phyloP scores from a whole-genome alignment of 139 green algal species.

The Asterochloris erici region DNA sequence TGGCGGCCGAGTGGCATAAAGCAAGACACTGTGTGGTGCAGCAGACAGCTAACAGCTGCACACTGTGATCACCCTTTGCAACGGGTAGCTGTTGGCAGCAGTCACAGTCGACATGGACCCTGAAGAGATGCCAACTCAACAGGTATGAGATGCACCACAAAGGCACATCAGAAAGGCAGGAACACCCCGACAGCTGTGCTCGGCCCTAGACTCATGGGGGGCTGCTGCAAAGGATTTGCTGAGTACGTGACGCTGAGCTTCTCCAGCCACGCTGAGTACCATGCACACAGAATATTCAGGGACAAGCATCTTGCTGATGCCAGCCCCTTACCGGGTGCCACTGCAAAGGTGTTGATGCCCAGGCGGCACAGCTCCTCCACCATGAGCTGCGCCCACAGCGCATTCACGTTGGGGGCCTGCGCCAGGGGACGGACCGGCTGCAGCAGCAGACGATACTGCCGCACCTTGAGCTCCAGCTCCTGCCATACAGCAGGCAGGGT shows the following conservation, averaged over 20 bases:
- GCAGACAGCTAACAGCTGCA: no score
- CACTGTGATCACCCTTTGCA: no score
- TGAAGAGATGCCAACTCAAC: no score
- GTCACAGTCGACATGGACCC: no score
- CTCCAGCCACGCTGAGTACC: neutral
- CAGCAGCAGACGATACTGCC: slow-evolving; percentile 65
- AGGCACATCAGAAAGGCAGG: no score
- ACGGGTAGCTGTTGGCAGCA: no score
- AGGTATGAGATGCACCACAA: no score
- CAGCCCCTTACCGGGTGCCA: slow-evolving; percentile 75
- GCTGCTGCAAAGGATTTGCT: no score
- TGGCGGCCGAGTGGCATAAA: no score
- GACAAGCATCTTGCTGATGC: neutral
- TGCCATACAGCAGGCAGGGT: slow-evolving; percentile 4
- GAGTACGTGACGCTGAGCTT: neutral
- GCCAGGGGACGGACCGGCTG: slow-evolving; percentile 32
- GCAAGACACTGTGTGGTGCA: no score
- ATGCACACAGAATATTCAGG: neutral
- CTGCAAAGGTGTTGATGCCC: slow-evolving; percentile 83
- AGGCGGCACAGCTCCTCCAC: slow-evolving; percentile 89
- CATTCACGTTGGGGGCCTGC: slow-evolving; percentile 65
- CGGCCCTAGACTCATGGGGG: no score
- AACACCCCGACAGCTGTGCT: no score
- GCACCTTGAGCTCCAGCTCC: slow-evolving; percentile 33
- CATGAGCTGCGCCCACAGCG: slow-evolving; percentile 64